Evolutionary conservation across 2,329 filamentous ascomycete species (phyloP).

Genomic region (Curvularia lunata): DNA sequence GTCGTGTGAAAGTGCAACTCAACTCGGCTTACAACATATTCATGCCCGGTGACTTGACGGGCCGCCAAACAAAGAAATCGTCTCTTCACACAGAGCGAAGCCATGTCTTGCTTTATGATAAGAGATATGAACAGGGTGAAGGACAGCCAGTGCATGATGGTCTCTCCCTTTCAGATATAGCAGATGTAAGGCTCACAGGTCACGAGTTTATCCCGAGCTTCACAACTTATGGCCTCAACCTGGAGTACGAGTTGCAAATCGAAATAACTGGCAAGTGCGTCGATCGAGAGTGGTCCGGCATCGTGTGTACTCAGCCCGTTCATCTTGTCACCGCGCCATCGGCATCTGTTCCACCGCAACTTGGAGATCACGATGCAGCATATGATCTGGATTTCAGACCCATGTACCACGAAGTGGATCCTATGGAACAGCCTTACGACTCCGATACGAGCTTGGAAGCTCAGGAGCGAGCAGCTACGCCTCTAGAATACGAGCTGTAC

Average conservation of each 20-base stretch:
- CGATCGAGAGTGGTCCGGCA: constrained; percentile 29
- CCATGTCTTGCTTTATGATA: constrained; percentile 25
- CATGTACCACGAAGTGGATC: constrained; percentile 22
- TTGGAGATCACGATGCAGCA: neutral
- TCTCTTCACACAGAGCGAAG: constrained; percentile 13
- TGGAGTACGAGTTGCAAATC: constrained; percentile 35
- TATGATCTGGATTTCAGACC: constrained; percentile 10
- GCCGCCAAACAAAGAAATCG: constrained; percentile 12
- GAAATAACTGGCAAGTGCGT: constrained; percentile 38
- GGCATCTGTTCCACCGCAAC: neutral
- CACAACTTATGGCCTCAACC: constrained; percentile 32
- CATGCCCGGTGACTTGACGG: constrained; percentile 17
- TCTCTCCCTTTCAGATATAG: constrained; percentile 19
- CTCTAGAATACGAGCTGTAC: constrained; percentile 6
- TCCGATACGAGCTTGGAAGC: neutral
- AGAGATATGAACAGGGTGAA: constrained; percentile 21
- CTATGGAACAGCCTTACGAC: constrained; percentile 1
- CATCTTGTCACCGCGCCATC: constrained; percentile 28
- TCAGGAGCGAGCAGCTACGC: neutral
- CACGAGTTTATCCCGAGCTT: constrained; percentile 30
- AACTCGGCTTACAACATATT: constrained; percentile 22
- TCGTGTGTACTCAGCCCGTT: constrained; percentile 23
- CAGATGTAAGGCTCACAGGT: constrained; percentile 13
- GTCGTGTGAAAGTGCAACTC: constrained; percentile 33
- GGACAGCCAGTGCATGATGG: constrained; percentile 28